Conservation (phyloP, 805 yeast genomes). For the Candida maris region DNA sequence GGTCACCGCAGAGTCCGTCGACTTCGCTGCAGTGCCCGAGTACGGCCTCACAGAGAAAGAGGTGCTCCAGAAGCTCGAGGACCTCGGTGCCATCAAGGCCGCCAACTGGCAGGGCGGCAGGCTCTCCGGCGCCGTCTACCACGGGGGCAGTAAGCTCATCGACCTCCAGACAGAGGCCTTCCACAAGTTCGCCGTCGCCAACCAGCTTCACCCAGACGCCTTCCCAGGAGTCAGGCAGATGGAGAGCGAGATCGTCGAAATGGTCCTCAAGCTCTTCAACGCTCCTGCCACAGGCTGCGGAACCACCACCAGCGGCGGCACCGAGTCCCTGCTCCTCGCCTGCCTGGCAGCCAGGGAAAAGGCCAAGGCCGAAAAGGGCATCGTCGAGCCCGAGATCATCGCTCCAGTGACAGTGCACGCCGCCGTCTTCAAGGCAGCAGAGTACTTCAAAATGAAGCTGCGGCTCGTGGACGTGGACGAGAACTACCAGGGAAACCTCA, state of each 20-base stretch:
- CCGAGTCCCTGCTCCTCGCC: constrained; percentile 84
- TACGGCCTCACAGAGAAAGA: constrained; percentile 49
- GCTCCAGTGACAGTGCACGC: constrained; percentile 93
- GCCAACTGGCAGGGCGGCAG: constrained; percentile 77
- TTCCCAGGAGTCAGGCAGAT: constrained; percentile 95
- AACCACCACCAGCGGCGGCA: constrained; percentile 89
- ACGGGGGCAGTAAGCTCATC: constrained; percentile 81
- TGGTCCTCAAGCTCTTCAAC: constrained; percentile 78
- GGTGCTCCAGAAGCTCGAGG: constrained; percentile 50
- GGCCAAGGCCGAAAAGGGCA: constrained; percentile 55
- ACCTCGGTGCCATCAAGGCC: constrained; percentile 51
- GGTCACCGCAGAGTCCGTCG: constrained; percentile 41
- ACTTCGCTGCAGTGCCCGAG: constrained; percentile 51
- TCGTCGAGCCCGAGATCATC: constrained; percentile 75
- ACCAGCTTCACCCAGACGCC: constrained; percentile 95
- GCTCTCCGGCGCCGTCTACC: constrained; percentile 94
- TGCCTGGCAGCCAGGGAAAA: constrained; percentile 85
- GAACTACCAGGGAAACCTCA: constrained; percentile 64
- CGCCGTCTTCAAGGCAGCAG: constrained; percentile 89
- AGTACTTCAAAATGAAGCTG: constrained; percentile 81
- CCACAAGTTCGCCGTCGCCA: constrained; percentile 75
- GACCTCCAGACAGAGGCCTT: constrained; percentile 75
- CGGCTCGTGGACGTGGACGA: constrained; percentile 73
- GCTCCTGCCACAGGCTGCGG: constrained; percentile 78
- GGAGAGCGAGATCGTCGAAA: constrained; percentile 92